phyloP scores from a whole-genome alignment of 495 filamentous ascomycete genomes.

The Penicillium ochrochloron region DNA sequence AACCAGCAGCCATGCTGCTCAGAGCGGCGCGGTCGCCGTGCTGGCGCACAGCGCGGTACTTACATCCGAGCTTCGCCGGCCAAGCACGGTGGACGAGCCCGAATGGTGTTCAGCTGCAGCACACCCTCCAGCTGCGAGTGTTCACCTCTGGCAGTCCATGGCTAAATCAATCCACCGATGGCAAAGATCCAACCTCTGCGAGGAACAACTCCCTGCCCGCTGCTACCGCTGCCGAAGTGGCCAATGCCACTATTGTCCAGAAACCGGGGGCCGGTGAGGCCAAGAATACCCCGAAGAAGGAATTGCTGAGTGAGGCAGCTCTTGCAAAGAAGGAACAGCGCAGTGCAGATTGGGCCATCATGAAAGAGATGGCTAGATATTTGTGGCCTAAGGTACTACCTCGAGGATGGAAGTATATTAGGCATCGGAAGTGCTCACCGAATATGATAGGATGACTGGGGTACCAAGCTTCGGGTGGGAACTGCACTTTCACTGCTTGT shows the following conservation, averaged over 20 bases:
- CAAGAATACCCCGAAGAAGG: conserved; percentile 48
- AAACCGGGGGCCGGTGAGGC: conserved; percentile 31
- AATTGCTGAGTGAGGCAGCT: conserved; percentile 59
- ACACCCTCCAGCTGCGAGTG: conserved; percentile 32
- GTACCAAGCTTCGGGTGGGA: conserved; percentile 82
- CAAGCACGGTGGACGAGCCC: conserved; percentile 34
- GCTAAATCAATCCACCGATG: conserved; percentile 27
- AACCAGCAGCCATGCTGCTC: conserved; percentile 46
- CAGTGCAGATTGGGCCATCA: conserved; percentile 97
- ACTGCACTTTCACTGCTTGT: conserved; percentile 80
- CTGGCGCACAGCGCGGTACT: conserved; percentile 42
- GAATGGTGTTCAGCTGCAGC: conserved; percentile 30
- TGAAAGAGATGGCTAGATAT: conserved; percentile 95
- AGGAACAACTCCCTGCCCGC: conserved; percentile 22
- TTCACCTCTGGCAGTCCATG: conserved; percentile 32
- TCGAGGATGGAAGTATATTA: background rate
- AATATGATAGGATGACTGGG: conserved; percentile 64
- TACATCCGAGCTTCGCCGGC: conserved; percentile 37
- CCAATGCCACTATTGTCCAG: conserved; percentile 26
- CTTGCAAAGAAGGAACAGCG: conserved; percentile 80
- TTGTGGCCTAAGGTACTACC: conserved; percentile 84
- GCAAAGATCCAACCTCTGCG: conserved; percentile 18
- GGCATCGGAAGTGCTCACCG: conserved; percentile 12
- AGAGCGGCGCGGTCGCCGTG: conserved; percentile 49
- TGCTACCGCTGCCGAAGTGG: conserved; percentile 24